Evolutionary conservation across 345 rosid genomes (phyloP).

Genomic region (Eucalyptus cloeziana): DNA sequence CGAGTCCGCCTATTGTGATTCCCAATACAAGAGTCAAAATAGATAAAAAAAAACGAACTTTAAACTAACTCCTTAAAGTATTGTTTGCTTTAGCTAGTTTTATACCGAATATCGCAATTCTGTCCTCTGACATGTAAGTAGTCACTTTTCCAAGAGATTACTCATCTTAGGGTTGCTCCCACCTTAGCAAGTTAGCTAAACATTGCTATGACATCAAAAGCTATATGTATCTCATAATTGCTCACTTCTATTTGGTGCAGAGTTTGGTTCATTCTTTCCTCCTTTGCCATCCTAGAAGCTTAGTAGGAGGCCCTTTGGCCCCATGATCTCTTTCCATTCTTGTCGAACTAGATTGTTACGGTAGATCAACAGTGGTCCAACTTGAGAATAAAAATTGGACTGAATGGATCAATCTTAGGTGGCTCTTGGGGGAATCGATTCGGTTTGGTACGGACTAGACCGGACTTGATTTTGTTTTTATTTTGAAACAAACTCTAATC

Average conservation of each 20-base stretch:
- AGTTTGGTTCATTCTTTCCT: neutral
- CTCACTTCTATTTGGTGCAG: rapidly evolving
- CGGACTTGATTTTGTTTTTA: rapidly evolving
- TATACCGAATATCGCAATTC: rapidly evolving
- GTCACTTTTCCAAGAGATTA: neutral
- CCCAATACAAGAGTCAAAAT: too few species aligned
- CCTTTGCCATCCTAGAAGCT: neutral
- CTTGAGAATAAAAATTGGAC: rapidly evolving
- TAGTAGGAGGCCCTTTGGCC: neutral
- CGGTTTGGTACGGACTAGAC: rapidly evolving
- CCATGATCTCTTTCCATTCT: rapidly evolving
- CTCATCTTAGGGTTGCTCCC: neutral
- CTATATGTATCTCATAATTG: neutral
- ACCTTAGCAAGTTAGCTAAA: neutral
- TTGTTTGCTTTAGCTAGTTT: rapidly evolving
- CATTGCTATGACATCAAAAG: neutral
- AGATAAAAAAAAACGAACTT: too few species aligned
- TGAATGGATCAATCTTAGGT: neutral
- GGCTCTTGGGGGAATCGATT: rapidly evolving
- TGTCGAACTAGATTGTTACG: rapidly evolving
- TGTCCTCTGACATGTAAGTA: rapidly evolving
- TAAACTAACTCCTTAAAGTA: too few species aligned
- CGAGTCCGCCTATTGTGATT: too few species aligned
- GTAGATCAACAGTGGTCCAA: rapidly evolving
- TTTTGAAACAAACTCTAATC: neutral